phyloP scores from a whole-genome alignment of 1,284 basidiomycete genomes.

The Heterobasidion occidentale region DNA sequence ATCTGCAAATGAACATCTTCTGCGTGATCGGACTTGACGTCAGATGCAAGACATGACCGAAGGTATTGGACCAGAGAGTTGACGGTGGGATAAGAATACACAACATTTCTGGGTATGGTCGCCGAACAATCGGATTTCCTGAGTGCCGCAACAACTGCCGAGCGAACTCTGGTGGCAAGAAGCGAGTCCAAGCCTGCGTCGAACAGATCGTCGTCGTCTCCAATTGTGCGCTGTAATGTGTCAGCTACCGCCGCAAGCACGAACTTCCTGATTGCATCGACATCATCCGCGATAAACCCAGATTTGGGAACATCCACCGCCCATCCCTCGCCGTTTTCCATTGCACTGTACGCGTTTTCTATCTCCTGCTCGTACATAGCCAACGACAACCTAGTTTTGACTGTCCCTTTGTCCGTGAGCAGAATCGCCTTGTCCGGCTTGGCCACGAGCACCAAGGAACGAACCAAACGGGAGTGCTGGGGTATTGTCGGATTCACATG shows the following conservation, averaged over 20 bases:
- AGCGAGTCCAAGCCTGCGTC: slow-evolving; percentile 11
- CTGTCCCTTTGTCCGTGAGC: slow-evolving; percentile 13
- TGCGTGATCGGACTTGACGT: neutral
- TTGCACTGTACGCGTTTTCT: slow-evolving; percentile 9
- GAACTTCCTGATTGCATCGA: neutral
- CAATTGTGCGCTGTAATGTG: slow-evolving; percentile 1
- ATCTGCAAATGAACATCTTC: neutral
- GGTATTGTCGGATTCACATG: slow-evolving; percentile 13
- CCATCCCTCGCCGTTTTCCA: slow-evolving; percentile 3
- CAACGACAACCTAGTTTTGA: slow-evolving; percentile 9
- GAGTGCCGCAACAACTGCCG: slow-evolving; percentile 3
- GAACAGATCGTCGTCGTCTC: slow-evolving; percentile 6
- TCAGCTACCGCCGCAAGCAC: neutral
- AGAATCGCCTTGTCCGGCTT: slow-evolving; percentile 12
- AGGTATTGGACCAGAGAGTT: neutral
- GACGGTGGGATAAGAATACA: slow-evolving; percentile 12
- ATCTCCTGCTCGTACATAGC: slow-evolving; percentile 12
- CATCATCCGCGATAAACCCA: neutral
- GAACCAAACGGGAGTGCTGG: slow-evolving; percentile 14
- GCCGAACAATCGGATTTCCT: neutral
- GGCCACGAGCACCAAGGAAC: slow-evolving; percentile 13
- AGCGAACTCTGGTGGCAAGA: slow-evolving; percentile 8
- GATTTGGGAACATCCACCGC: too few species aligned
- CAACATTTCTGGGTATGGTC: slow-evolving; percentile 11
- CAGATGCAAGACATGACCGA: slow-evolving; percentile 1